Base-by-base conservation (phyloP, 495 filamentous ascomycete species). In the Apodospora peruviana region DNA sequence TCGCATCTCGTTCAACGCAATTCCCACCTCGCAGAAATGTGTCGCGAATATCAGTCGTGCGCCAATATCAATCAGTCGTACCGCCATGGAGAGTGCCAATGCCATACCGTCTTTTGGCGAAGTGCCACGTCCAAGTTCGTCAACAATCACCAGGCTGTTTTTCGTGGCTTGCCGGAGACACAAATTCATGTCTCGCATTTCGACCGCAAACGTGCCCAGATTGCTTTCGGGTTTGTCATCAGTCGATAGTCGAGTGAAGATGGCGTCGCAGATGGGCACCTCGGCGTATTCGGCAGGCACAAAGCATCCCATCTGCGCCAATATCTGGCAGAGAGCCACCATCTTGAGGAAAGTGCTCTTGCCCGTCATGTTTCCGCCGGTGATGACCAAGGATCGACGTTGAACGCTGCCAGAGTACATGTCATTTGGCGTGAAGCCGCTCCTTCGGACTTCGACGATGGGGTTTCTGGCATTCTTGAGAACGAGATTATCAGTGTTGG, bases 351-450 rank as follows among this genome's bases (percentile, higher is more conserved):
- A 97, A 0, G 91, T 97, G 51, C 88, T 89, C 61, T 96, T 96
- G n/a, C 93, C 93, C 57, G 89, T 94, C 94, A 96, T 97, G 65
- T 98, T 98, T 66, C 89, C 93, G 35, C 93, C 93, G 5, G 93
- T 96, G 59, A 98, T 85, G 51, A 97, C 87, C 51, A 95, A 89
- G 64, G 96, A 91, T 7, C 91, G 81, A 25, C 76, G 78, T 48
- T 87, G 81, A 22, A 83, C 70, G 17, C 81, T 84, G 27, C 89
- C 88, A 57, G 89, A 96, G 37, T 87, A 87, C 47, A 60, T 57
- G 12, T 96, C 89, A 55, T 97, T 98, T 0, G 93, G 86, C 25
- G 96, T 72, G 63, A 85, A 97, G 40, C 77, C 81, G 37, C 64
- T 75, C 11, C 54, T 65, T 44, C 78, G 62, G 24, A 47, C 54